These are phyloP conservation scores for Wickerhamiella sorbophila DNA, from an alignment of 805 yeast species.

Conservation along the genomic window DNA sequence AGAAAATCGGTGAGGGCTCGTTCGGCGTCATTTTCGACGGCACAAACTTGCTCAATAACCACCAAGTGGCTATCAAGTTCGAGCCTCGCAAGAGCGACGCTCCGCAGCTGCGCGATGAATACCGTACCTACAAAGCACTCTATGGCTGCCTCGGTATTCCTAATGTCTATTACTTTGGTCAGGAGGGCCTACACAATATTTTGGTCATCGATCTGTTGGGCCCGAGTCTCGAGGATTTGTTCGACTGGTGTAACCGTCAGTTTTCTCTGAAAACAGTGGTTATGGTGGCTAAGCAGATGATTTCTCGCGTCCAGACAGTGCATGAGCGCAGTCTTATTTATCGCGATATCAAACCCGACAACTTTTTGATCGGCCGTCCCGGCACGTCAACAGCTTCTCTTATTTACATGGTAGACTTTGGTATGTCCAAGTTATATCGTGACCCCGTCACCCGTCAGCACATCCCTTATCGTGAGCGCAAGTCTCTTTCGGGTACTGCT, in stretches of 20 bases:
- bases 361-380: conserved; percentile 85
- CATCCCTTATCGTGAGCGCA: conserved; percentile 92
- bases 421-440: conserved; percentile 96
- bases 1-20: conserved; percentile 96
- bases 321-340: conserved; percentile 86
- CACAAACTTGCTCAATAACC: conserved; percentile 75
- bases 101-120: conserved; percentile 93
- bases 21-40: conserved; percentile 98
- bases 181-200: conserved; percentile 93
- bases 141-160: conserved; percentile 80
- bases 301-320: conserved; percentile 66
- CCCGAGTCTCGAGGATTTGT: conserved; percentile 88
- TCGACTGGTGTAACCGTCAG: conserved; percentile 95
- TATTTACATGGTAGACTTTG: conserved; percentile 87
- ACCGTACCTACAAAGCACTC: conserved; percentile 81
- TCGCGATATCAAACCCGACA: conserved; percentile 96
- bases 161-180: conserved; percentile 95
- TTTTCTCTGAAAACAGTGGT: conserved; percentile 80
- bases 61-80: conserved; percentile 91
- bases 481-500: conserved; percentile 95
- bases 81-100: conserved; percentile 93
- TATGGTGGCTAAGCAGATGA: conserved; percentile 92
- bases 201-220: conserved; percentile 89
- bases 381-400: conserved; percentile 69
- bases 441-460: conserved; percentile 93